Base-by-base conservation (phyloP, 2,329 filamentous ascomycete species). In the Exophiala calicioides region DNA sequence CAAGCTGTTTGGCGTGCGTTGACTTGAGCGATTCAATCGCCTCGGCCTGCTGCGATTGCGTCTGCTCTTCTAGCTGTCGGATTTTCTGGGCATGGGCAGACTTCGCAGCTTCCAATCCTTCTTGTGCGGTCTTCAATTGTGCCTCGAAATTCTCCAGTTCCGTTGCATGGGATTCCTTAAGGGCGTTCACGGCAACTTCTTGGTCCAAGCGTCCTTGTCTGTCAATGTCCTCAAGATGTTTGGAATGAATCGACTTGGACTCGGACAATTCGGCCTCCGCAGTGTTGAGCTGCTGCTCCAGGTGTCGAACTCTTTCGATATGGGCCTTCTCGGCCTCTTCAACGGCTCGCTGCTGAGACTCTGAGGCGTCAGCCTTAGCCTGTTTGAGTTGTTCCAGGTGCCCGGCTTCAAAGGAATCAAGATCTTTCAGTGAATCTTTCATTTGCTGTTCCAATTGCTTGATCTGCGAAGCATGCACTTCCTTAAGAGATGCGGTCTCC, bases 181-280 rank as follows among this genome's bases (percentile, higher is more conserved):
- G 46, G 3, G 43, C 24, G 18, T 24, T 26, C 15, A 54, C 19
- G 19, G 53, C 44, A 26, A 13, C 20, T 9, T 52, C 53, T 12
- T 53, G 53, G 13, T 55, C 53, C 18, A 38, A 29, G 13, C 29
- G 33, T 36, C 27, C 19, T 34, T 66, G 65, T 27, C 63, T 58
- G 38, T 65, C 58, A 3, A 69, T 52, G 24, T 59, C 44, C 26
- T 66, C 60, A 15, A 70, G 42, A 39, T 68, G 64, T 13, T 55
- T 46, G 20, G 63, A 53, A 48, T 69, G 65, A 1, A 50, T 54
- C 1, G 56, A 49, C 52, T 60, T 62, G 4, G 31, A 30, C 6
- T 46, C 39, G 9, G 45, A n/a, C 26, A 51, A 16, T 10, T 45
- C 47, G 5, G 51, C 44, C 36, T 49, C 44, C 3, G 39, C 47